A percentile compares a stretch with the other conserved stretches of the same genome.
Conservation (phyloP, 2,329 filamentous ascomycete species). For the Didymella pomorum region DNA sequence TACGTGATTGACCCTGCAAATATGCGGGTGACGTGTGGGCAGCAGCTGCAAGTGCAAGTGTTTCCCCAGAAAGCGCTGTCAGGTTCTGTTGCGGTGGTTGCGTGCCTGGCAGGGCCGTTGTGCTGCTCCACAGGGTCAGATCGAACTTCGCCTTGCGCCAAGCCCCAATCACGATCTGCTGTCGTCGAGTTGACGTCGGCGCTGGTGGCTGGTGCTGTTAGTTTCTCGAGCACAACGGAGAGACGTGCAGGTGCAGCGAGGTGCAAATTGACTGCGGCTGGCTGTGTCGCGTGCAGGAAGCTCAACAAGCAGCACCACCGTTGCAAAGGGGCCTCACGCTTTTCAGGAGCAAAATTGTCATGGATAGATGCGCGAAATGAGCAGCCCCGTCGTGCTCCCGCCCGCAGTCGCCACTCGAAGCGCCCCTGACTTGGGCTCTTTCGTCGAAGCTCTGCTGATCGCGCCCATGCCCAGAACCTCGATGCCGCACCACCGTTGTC, state of each 20-base stretch:
- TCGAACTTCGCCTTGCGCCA: conserved; percentile 16
- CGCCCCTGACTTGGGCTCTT: conserved; percentile 21
- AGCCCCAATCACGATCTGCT: conserved; percentile 15
- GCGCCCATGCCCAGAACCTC: conserved; percentile 20
- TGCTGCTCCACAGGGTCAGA: conserved; percentile 18
- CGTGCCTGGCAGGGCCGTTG: conserved; percentile 14
- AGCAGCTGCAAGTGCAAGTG: neutral
- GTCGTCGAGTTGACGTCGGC: conserved; percentile 10
- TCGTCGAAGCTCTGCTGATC: conserved; percentile 17
- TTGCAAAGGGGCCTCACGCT: conserved; percentile 20
- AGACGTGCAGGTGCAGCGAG: neutral
- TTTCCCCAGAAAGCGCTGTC: conserved; percentile 6
- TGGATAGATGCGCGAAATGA: conserved; percentile 17
- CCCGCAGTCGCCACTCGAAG: conserved; percentile 12
- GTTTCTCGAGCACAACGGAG: neutral
- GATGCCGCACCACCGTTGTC: conserved; percentile 20
- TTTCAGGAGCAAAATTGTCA: conserved; percentile 24
- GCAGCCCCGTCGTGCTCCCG: conserved; percentile 17
- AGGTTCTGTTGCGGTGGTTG: neutral
- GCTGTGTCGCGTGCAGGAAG: conserved; percentile 19
- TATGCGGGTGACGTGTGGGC: conserved; percentile 4
- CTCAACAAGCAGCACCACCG: conserved; percentile 11
- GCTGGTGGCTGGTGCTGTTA: conserved; percentile 1
- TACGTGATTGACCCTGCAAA: conserved; percentile 19
- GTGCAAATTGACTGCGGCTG: neutral